Conservation (phyloP, 2,329 filamentous ascomycete genomes). For the Plenodomus tracheiphilus region DNA sequence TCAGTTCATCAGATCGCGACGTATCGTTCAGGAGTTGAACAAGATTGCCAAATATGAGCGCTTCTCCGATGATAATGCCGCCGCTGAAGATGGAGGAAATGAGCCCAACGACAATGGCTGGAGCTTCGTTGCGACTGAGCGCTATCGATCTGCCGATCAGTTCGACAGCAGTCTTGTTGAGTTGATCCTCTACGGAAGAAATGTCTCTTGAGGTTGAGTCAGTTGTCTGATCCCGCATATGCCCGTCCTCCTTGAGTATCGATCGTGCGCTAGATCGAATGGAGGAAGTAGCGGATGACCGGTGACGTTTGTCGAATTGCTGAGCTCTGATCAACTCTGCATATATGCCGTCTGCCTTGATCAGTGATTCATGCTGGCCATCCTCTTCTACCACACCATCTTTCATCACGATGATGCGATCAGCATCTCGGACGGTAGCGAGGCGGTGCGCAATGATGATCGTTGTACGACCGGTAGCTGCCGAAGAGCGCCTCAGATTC, state of each 20-base stretch:
- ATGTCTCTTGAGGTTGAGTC: conserved; percentile 2
- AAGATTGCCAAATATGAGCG: conserved; percentile 34
- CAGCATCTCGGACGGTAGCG: conserved; percentile 42
- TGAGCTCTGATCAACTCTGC: conserved; percentile 40
- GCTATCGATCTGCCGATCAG: conserved; percentile 30
- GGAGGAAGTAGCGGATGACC: conserved; percentile 25
- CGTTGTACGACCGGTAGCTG: conserved; percentile 33
- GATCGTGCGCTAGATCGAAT: conserved; percentile 19
- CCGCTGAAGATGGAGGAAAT: conserved; percentile 52
- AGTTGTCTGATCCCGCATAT: background rate
- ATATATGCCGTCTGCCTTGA: conserved; percentile 35
- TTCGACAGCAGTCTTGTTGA: conserved; percentile 17
- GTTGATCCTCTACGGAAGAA: background rate
- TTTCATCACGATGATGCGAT: conserved; percentile 43
- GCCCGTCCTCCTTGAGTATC: conserved; percentile 16
- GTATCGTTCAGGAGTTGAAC: conserved; percentile 38
- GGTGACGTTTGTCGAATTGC: conserved; percentile 36
- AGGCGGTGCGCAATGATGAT: conserved; percentile 44
- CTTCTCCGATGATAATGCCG: conserved; percentile 61
- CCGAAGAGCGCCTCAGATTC: conserved; percentile 35
- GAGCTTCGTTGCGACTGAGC: conserved; percentile 43
- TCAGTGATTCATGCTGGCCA: conserved; percentile 36
- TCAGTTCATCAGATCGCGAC: conserved; percentile 15
- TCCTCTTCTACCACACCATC: conserved; percentile 37
- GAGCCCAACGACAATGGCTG: conserved; percentile 48